Conservation (phyloP, 176 grass and related monocot genomes). For the Aegilops speltoides region DNA sequence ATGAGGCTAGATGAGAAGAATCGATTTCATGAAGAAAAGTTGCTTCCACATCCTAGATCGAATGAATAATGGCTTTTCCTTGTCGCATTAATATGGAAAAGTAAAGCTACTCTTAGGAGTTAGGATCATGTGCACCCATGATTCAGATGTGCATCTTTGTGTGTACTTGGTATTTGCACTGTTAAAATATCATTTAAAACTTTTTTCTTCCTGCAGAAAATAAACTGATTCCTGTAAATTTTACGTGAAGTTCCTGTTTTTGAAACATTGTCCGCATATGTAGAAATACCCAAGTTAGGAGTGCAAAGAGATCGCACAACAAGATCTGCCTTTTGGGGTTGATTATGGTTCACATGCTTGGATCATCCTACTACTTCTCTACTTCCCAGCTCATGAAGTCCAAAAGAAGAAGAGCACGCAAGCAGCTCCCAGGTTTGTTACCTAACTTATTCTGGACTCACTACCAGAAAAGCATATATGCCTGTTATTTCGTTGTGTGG, state of each 20-base stretch:
- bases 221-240: neutral
- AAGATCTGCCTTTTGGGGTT: constrained; percentile 38
- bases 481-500: constrained; percentile 28
- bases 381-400: constrained; percentile 21
- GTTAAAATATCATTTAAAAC: neutral
- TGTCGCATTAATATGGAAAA: neutral
- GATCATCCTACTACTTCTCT: constrained; percentile 23
- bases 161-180: constrained; percentile 6
- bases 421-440: constrained; percentile 18
- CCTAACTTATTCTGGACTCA: constrained; percentile 4
- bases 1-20: neutral
- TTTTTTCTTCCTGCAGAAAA: neutral
- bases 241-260: neutral
- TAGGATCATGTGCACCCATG: neutral
- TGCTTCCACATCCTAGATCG: neutral
- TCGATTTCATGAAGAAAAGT: constrained; percentile 3
- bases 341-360: constrained; percentile 50
- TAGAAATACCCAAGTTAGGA: neutral
- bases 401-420: constrained; percentile 3
- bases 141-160: neutral
- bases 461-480: constrained; percentile 6
- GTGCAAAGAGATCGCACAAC: constrained; percentile 15
- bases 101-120: neutral
- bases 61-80: neutral
- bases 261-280: neutral